These are phyloP conservation scores for Pichia phayaonensis DNA, from an alignment of 805 yeast genomes.

Conservation along the genomic window DNA sequence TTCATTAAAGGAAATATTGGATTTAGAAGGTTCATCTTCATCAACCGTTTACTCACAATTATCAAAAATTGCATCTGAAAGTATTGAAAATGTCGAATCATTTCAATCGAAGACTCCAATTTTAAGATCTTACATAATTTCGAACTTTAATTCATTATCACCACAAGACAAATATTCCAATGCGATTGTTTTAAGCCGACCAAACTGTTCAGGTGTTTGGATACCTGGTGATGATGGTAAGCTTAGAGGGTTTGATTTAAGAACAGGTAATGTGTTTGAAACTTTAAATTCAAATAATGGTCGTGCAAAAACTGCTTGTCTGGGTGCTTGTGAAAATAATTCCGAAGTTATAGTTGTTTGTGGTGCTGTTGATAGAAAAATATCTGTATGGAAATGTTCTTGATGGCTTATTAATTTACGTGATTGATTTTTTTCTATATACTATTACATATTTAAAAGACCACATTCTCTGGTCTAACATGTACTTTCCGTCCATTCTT, in stretches of 20 bases:
- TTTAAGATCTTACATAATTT: conserved; percentile 30
- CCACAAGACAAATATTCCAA: conserved; percentile 65
- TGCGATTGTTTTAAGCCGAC: conserved; percentile 32
- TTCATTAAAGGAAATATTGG: conserved; percentile 15
- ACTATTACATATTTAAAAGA: conserved; percentile 33
- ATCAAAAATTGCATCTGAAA: not conserved
- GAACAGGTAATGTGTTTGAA: conserved; percentile 29
- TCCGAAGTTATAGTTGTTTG: conserved; percentile 38
- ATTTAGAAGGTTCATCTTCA: not conserved
- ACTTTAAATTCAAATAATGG: conserved; percentile 35
- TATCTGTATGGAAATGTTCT: conserved; percentile 26
- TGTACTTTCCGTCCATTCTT: conserved; percentile 51
- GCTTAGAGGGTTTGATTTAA: conserved; percentile 51
- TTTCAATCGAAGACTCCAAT: conserved; percentile 23
- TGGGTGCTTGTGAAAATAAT: conserved; percentile 19
- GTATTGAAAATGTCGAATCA: conserved; percentile 12
- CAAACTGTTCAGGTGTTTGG: conserved; percentile 46
- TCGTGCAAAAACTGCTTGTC: conserved; percentile 39
- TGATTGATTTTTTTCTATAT: not conserved
- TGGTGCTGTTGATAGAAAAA: conserved; percentile 40
- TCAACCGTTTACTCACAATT: conserved; percentile 4
- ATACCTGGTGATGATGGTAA: conserved; percentile 62
- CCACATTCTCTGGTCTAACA: conserved; percentile 61
- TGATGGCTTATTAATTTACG: not conserved
- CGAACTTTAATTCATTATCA: conserved; percentile 41